Conservation (phyloP, 345 rosid species). For the Ceriops tagal region DNA sequence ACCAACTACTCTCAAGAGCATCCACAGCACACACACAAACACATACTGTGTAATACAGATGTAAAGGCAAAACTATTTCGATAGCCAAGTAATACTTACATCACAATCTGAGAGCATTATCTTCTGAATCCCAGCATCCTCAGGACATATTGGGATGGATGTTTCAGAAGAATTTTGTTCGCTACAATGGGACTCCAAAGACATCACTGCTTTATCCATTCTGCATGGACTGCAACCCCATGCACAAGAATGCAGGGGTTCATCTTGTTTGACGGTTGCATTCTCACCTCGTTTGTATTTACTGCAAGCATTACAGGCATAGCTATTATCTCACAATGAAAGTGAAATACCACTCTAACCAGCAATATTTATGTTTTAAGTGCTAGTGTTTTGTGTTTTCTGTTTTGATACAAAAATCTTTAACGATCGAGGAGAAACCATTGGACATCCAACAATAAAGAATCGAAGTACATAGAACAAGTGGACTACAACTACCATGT, state of each 20-base stretch:
- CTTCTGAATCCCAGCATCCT: conserved; percentile 46
- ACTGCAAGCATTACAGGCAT: conserved; percentile 37
- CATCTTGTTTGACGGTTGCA: conserved; percentile 16
- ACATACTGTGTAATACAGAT: background rate
- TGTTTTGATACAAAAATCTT: no score
- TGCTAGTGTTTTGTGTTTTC: background rate
- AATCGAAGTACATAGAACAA: no score
- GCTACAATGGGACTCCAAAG: conserved; percentile 14
- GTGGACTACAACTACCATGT: no score
- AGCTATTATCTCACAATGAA: conserved; percentile 4
- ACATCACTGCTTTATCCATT: conserved; percentile 16
- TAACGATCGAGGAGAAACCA: no score
- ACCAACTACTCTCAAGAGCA: background rate
- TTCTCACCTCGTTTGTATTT: conserved; percentile 41
- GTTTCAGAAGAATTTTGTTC: conserved; percentile 7
- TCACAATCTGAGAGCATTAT: conserved; percentile 48
- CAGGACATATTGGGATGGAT: conserved; percentile 13
- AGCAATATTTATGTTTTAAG: background rate
- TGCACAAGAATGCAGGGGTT: conserved; percentile 16
- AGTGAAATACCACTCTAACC: background rate
- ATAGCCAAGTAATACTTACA: conserved; percentile 37
- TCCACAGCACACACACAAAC: background rate
- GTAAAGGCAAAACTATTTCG: background rate
- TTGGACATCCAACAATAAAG: no score
- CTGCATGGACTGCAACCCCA: conserved; percentile 16